Conservation (phyloP, 306 rosid species). For the Lathyrus aphaca region DNA sequence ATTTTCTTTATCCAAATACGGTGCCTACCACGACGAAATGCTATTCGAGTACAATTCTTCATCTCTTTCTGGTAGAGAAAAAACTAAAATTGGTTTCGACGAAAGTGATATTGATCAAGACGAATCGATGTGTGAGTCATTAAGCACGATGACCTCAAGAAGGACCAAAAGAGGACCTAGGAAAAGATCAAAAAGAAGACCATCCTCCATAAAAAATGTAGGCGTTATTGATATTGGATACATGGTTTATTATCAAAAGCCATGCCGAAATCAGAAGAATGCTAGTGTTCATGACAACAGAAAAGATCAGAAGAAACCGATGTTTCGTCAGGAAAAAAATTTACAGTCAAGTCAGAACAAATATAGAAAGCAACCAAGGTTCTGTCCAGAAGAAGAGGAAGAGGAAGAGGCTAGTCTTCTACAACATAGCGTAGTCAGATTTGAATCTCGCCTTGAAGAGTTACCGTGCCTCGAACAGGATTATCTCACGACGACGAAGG, state of each 20-base stretch:
- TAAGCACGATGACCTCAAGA: conserved; percentile 43
- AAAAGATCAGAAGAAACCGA: conserved; percentile 16
- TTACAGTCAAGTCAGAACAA: conserved; percentile 26
- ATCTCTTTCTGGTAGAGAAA: conserved; percentile 28
- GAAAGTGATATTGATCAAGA: conserved; percentile 16
- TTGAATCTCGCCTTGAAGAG: neutral
- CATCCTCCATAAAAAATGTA: conserved; percentile 44
- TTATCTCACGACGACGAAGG: neutral
- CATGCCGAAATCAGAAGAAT: conserved; percentile 12
- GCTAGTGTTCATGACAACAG: neutral
- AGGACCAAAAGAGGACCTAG: conserved; percentile 40
- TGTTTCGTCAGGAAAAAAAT: conserved; percentile 10
- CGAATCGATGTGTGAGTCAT: conserved; percentile 45
- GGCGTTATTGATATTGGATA: conserved; percentile 51
- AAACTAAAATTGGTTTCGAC: conserved; percentile 19
- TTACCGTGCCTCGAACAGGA: neutral
- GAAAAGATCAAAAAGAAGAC: conserved; percentile 60
- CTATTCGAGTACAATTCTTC: conserved; percentile 56
- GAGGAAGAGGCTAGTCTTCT: neutral
- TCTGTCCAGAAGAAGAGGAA: neutral
- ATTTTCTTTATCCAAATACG: conserved; percentile 43
- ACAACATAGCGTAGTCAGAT: neutral
- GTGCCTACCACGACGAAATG: conserved; percentile 54
- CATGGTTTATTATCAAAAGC: conserved; percentile 49
- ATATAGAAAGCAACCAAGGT: neutral